Evolutionary conservation across 805 yeast species (phyloP), one percentile per base, ranked within the genome.

Genomic region (Ogataea polymorpha): DNA sequence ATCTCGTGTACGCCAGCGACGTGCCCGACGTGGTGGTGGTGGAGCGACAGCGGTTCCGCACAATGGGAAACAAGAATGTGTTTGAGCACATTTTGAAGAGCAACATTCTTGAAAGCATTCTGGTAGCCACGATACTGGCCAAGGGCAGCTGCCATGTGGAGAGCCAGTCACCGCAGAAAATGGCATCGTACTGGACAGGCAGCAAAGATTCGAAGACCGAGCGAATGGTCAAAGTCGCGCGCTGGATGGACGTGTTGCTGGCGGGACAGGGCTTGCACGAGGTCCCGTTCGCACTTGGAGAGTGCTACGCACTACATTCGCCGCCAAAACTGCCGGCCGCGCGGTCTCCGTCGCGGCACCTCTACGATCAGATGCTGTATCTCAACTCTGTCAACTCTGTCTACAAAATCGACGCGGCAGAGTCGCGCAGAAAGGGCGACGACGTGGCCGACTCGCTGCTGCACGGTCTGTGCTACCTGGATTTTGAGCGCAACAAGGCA

Each of bases 361-460:
- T 64, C 4, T 60, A 53, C 42, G 59, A 59, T 27, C 44, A 58
- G 37, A 55, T 59, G 40, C 31, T 30, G 6, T 39, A 46, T 18
- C 29, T 65, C 7, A 62, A 62, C 41, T 30, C 39, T 4, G 16
- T 41, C 5, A 55, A 55, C 28, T 14, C 13, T 2, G 12, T n/a
- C 4, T 35, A 44, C 23, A 34, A 27, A 24, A 45, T 37, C 11
- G 33, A 45, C 4, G 24, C 41, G 7, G 42, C 37, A 18, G 49
- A 45, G 16, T 26, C 38, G 6, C 55, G 53, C 3, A 48, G 42
- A 23, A 82, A 82, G 54, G 74, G 75, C 31, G 90, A 82, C 55
- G 90, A 82, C 55, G 61, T 82, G 41, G 74, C 80, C 7, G 90
- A 82, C 55, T 69, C 82, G 1, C 61, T 82, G n/a, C 60, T 82